Percentiles rank a stretch among this genome's conserved stretches.
phyloP scores from a whole-genome alignment of 202 grass and related monocot species.

The Saccharum hybrid region DNA sequence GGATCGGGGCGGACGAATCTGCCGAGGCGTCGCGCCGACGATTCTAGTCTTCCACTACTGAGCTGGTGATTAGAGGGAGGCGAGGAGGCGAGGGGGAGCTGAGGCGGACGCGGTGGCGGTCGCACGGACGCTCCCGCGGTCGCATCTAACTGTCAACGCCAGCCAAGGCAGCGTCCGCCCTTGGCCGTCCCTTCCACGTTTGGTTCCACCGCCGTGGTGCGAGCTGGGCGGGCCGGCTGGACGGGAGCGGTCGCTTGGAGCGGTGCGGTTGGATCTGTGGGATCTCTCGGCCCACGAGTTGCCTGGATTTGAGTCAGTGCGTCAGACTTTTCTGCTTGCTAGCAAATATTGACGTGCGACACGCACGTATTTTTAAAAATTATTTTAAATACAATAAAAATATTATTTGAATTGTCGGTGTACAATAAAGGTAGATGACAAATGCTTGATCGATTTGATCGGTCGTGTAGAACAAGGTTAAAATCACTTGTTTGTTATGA shows the following conservation, averaged over 20 bases:
- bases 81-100: background rate
- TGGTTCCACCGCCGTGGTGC: slow-evolving; percentile 22
- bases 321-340: background rate
- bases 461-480: too few relatives aligned
- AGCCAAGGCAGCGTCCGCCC: background rate
- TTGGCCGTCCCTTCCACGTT: background rate
- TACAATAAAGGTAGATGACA: too few relatives aligned
- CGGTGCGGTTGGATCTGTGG: background rate
- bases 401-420: too few relatives aligned
- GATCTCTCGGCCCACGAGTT: slow-evolving; percentile 34
- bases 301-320: background rate
- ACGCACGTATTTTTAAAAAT: too few relatives aligned
- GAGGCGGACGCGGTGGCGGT: background rate
- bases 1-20: slow-evolving; percentile 32
- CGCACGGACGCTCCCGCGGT: slow-evolving; percentile 44
- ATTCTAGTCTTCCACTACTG: slow-evolving; percentile 21
- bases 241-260: background rate
- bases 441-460: too few relatives aligned
- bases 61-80: background rate
- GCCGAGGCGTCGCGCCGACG: slow-evolving; percentile 35
- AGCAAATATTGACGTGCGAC: too few relatives aligned
- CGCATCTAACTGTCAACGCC: slow-evolving; percentile 56
- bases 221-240: slow-evolving; percentile 1
- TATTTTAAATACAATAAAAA: too few relatives aligned
- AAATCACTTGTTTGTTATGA: too few relatives aligned